Evolutionary conservation across 2,329 filamentous ascomycete species (phyloP).

Genomic region (Phialophora macrospora): DNA sequence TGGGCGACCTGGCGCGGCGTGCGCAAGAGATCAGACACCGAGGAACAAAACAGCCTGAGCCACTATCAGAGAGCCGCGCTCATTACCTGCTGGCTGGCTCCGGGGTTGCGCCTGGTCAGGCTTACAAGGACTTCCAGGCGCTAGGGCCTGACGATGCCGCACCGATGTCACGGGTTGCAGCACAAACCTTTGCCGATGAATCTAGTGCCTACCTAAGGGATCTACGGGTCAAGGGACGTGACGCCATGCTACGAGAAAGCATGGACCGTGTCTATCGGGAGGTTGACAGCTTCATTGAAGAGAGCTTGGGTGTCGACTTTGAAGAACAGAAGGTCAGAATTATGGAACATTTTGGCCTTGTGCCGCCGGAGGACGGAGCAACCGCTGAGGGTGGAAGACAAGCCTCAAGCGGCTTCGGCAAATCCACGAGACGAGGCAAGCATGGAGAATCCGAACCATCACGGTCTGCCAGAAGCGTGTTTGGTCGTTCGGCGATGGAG

Average conservation of each 20-base stretch:
- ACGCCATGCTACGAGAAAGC: slow-evolving; percentile 91
- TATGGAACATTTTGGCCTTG: slow-evolving; percentile 93
- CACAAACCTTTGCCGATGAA: slow-evolving; percentile 35
- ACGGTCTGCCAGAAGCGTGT: slow-evolving; percentile 57
- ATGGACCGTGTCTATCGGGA: slow-evolving; percentile 85
- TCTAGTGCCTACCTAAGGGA: slow-evolving; percentile 70
- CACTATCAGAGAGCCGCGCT: slow-evolving; percentile 57
- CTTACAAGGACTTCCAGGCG: slow-evolving; percentile 82
- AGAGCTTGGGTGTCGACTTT: slow-evolving; percentile 95
- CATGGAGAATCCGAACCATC: slow-evolving; percentile 15
- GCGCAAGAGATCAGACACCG: slow-evolving; percentile 78
- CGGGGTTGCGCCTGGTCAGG: slow-evolving; percentile 83
- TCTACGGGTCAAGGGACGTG: slow-evolving; percentile 85
- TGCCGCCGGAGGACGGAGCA: slow-evolving; percentile 52
- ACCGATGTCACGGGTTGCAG: slow-evolving; percentile 14
- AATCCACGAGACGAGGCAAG: slow-evolving; percentile 20
- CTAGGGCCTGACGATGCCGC: slow-evolving; percentile 67
- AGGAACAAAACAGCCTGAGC: slow-evolving; percentile 52
- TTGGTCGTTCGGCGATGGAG: slow-evolving; percentile 72
- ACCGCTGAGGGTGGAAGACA: slow-evolving; percentile 46
- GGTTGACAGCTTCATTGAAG: slow-evolving; percentile 91
- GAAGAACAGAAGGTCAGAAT: slow-evolving; percentile 90
- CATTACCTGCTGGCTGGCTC: slow-evolving; percentile 94
- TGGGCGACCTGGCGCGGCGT: slow-evolving; percentile 80
- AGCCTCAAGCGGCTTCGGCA: slow-evolving; percentile 56